Evolutionary conservation across 176 grass and related monocot species (phyloP), one percentile per base, ranked within the genome.

Genomic region (Oryza nivara): DNA sequence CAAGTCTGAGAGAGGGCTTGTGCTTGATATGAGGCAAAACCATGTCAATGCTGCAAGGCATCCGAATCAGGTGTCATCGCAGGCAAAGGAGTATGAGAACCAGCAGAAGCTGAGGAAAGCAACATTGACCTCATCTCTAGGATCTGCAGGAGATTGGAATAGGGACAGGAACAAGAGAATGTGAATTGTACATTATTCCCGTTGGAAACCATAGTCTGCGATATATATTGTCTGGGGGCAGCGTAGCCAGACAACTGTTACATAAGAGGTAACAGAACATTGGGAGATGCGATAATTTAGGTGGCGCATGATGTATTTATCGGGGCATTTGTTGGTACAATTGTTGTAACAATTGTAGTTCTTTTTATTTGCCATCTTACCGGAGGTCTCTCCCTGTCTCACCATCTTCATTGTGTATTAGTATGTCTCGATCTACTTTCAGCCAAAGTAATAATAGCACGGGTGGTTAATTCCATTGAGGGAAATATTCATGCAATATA

Each of bases 81-180:
- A 89, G 67, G 66, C 85, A 72, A 94, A 92, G 79, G 91, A 90
- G 70, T 94, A 88, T 2, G 93, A 99, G 28, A 96, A 91, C 48
- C 93, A 96, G 77, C 93, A 92, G 88, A 99, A 95, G 80, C 83
- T 96, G 35, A 87, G 89, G 88, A 99, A 99, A 89, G 92, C 93
- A 72, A 92, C 91, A 40, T n/a, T 96, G 63, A 70, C 93, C 9
- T 91, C 93, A 41, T 87, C 91, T 41, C 83, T 93, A 78, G 91
- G 87, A 88, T 82, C 80, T 13, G 58, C 77, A 69, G 89, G 90
- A 73, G 95, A 97, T 58, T 97, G 95, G 95, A 91, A 86, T 76
- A 92, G 89, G 85, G 92, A 89, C 81, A 95, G 86, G 87, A 95
- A 84, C 93, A 97, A 88, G 89, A 94, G 92, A 91, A 54, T 86